These are phyloP conservation scores for Moringa oleifera DNA, from an alignment of 345 rosid species.

Conservation along the genomic window DNA sequence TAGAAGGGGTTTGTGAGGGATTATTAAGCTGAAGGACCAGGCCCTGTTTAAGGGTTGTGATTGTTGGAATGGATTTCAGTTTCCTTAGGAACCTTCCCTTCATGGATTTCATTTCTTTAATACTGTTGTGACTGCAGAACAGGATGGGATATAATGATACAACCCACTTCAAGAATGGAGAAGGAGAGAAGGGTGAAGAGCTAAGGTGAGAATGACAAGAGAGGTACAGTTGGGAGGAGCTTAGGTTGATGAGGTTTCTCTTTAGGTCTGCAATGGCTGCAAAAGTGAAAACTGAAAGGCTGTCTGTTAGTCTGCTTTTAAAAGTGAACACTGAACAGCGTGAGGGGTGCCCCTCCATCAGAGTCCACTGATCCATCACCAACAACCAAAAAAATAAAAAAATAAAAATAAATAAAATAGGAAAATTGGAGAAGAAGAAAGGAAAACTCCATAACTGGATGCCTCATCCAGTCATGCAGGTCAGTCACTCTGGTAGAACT, in stretches of 20 bases:
- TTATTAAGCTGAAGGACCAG: slow-evolving; percentile 31
- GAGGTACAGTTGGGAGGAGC: neutral
- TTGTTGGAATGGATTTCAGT: slow-evolving; percentile 41
- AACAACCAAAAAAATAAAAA: neutral
- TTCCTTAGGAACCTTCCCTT: slow-evolving; percentile 65
- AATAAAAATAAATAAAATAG: too few relatives aligned
- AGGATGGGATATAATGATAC: neutral
- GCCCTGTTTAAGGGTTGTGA: slow-evolving; percentile 39
- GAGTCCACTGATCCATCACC: slow-evolving; percentile 18
- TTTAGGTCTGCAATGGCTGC: slow-evolving; percentile 22
- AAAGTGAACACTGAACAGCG: slow-evolving; percentile 27
- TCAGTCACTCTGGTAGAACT: neutral
- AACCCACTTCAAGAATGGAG: neutral
- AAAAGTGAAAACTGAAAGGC: slow-evolving; percentile 22
- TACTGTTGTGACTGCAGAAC: slow-evolving; percentile 7
- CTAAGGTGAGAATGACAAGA: slow-evolving; percentile 9
- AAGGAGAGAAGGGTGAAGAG: slow-evolving; percentile 1
- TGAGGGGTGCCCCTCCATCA: slow-evolving; percentile 20
- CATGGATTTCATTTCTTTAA: slow-evolving; percentile 46
- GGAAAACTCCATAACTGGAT: slow-evolving; percentile 6
- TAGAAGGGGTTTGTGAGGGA: slow-evolving; percentile 17
- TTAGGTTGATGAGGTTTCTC: slow-evolving; percentile 17
- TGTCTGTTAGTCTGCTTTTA: slow-evolving; percentile 25
- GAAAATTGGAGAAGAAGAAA: neutral
- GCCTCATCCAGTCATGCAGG: slow-evolving; percentile 10